phyloP scores from a whole-genome alignment of 768 basidiomycete species.

The Lentinus brumalis region DNA sequence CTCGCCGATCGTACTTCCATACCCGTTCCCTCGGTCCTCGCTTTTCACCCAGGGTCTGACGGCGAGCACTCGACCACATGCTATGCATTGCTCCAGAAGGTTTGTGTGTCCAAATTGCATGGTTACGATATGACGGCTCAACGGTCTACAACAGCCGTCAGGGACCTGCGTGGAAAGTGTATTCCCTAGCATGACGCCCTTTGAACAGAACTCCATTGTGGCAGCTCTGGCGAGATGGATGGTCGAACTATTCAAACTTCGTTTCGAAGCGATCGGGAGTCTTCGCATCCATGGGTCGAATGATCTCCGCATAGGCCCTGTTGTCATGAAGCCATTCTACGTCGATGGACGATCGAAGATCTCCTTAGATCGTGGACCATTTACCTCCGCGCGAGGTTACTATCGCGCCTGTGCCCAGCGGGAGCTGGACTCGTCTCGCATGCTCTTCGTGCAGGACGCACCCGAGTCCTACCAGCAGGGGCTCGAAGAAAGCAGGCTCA shows the following conservation, averaged over 20 bases:
- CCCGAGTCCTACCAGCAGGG: slow-evolving; percentile 33
- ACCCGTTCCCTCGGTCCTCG: slow-evolving; percentile 28
- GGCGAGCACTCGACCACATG: slow-evolving; percentile 5
- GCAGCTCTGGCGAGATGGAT: slow-evolving; percentile 32
- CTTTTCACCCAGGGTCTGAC: slow-evolving; percentile 5
- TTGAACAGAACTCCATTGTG: slow-evolving; percentile 30
- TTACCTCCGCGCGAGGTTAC: slow-evolving; percentile 31
- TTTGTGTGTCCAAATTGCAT: background rate
- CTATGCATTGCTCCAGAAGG: slow-evolving; percentile 32
- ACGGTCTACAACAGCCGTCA: slow-evolving; percentile 19
- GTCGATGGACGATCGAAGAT: slow-evolving; percentile 31
- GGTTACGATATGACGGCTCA: background rate
- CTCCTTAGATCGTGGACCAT: slow-evolving; percentile 37
- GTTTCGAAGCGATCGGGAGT: slow-evolving; percentile 34
- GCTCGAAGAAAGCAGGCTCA: slow-evolving; percentile 30
- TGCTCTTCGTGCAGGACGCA: slow-evolving; percentile 33
- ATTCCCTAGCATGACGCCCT: slow-evolving; percentile 26
- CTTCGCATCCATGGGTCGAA: slow-evolving; percentile 10
- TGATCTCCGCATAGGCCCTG: slow-evolving; percentile 18
- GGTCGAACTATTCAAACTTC: slow-evolving; percentile 29
- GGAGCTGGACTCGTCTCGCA: slow-evolving; percentile 35
- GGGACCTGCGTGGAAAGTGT: slow-evolving; percentile 30
- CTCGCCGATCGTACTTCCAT: slow-evolving; percentile 31
- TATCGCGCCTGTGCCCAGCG: slow-evolving; percentile 38
- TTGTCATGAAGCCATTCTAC: slow-evolving; percentile 31